Conservation (phyloP, 1,284 basidiomycete genomes). For the Ganoderma sp. region DNA sequence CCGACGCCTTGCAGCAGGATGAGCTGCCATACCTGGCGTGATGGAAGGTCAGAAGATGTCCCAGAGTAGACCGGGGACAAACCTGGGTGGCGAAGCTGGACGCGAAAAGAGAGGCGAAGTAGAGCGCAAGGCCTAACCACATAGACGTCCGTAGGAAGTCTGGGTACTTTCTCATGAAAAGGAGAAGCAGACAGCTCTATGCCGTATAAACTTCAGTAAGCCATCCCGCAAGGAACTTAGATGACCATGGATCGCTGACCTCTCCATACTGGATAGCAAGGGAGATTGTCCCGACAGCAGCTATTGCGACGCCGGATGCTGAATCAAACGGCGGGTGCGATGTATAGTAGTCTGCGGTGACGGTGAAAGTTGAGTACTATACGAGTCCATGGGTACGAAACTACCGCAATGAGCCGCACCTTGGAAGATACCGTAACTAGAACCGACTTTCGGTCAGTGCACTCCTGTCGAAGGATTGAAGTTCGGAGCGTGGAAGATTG, state of each 20-base stretch:
- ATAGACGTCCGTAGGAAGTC: constrained; percentile 34
- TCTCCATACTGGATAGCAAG: constrained; percentile 29
- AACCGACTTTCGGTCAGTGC: not conserved
- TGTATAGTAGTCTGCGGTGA: constrained; percentile 31
- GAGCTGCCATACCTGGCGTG: constrained; percentile 35
- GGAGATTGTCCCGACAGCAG: constrained; percentile 25
- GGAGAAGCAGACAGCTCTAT: constrained; percentile 33
- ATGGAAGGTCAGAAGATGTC: not conserved
- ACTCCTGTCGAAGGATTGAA: not conserved
- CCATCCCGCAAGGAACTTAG: not conserved
- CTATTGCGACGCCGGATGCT: constrained; percentile 24
- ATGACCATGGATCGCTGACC: constrained; percentile 2
- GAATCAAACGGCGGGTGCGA: constrained; percentile 26
- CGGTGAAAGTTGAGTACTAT: not conserved
- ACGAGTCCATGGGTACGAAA: not conserved
- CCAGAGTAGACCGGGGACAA: not conserved
- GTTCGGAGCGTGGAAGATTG: not conserved
- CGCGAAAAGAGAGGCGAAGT: constrained; percentile 31
- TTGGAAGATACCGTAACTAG: constrained; percentile 34
- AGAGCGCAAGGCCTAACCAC: constrained; percentile 33
- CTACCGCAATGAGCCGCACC: not conserved
- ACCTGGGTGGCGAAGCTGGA: constrained; percentile 39
- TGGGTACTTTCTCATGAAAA: constrained; percentile 35
- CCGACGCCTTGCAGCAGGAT: constrained; percentile 38
- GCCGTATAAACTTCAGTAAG: not conserved